phyloP scores from a whole-genome alignment of 169 alveolate genomes.

The Eimeria falciformis region DNA sequence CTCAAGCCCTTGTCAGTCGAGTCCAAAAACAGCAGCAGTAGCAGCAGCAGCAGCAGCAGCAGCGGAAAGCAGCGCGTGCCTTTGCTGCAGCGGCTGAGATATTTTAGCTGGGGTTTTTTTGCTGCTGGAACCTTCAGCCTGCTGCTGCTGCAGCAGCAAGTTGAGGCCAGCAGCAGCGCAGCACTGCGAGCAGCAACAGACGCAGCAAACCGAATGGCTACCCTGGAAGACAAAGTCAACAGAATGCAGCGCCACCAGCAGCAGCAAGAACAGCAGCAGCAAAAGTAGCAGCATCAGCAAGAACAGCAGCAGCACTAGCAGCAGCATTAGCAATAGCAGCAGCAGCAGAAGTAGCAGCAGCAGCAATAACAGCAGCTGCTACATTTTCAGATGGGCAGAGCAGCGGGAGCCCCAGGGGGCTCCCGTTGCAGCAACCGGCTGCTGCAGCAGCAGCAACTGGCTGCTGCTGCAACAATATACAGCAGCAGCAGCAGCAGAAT shows the following conservation, averaged over 20 bases:
- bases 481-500: too few relatives aligned
- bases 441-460: too few relatives aligned
- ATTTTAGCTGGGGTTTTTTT: slow-evolving; percentile 8
- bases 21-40: slow-evolving; percentile 32
- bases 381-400: too few relatives aligned
- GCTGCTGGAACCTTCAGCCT: neutral
- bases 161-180: slow-evolving; percentile 9
- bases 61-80: slow-evolving; percentile 25
- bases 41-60: slow-evolving; percentile 63
- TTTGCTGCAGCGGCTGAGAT: slow-evolving; percentile 42
- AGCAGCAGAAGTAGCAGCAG: slow-evolving; percentile 49
- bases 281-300: neutral
- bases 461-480: too few relatives aligned
- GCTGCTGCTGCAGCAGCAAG: slow-evolving; percentile 55
- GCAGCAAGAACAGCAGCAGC: slow-evolving; percentile 7
- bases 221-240: neutral
- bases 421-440: too few relatives aligned
- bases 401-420: too few relatives aligned
- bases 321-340: slow-evolving; percentile 10
- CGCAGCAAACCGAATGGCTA: neutral
- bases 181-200: slow-evolving; percentile 47
- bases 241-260: slow-evolving; percentile 46
- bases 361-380: neutral
- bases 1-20: too few relatives aligned
- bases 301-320: neutral